Evolutionary conservation across 139 green algal species (phyloP).

Genomic region (Chlamydomonas asymmetrica): DNA sequence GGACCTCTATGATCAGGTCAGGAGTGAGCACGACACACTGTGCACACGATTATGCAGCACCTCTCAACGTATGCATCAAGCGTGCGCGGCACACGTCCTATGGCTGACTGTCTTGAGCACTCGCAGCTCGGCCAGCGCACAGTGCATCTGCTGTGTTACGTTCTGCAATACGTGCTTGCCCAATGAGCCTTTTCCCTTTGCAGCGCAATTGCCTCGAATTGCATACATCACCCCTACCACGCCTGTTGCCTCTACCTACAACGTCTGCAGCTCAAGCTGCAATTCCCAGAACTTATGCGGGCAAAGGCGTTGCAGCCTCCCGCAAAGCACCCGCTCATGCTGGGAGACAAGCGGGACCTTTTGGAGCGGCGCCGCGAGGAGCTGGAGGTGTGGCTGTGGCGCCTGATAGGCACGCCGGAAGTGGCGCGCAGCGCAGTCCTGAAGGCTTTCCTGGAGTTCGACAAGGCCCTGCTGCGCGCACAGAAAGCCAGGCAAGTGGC

Average conservation of each 20-base stretch:
- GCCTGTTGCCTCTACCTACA: background rate
- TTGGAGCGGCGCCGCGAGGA: slow-evolving; percentile 66
- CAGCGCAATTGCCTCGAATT: background rate
- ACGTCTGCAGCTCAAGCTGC: slow-evolving; percentile 42
- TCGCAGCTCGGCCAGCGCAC: too few species aligned
- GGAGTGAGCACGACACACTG: too few species aligned
- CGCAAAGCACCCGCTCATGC: slow-evolving; percentile 51
- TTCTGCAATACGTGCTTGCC: too few species aligned
- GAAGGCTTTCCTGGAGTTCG: slow-evolving; percentile 73
- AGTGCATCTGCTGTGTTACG: too few species aligned
- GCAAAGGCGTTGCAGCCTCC: slow-evolving; percentile 34
- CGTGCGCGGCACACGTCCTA: background rate
- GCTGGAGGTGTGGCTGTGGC: slow-evolving; percentile 78
- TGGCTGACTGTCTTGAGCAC: background rate
- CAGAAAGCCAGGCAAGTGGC: too few species aligned
- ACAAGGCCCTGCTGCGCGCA: slow-evolving; percentile 50
- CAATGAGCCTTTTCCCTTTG: too few species aligned
- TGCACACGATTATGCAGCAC: too few species aligned
- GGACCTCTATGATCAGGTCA: slow-evolving; percentile 48
- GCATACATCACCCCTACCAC: background rate
- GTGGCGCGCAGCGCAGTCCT: slow-evolving; percentile 55
- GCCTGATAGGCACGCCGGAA: slow-evolving; percentile 53
- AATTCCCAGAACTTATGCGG: slow-evolving; percentile 40
- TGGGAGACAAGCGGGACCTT: slow-evolving; percentile 50
- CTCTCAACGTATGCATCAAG: background rate